phyloP scores from a whole-genome alignment of 495 filamentous ascomycete genomes.

The Xylaria curta region DNA sequence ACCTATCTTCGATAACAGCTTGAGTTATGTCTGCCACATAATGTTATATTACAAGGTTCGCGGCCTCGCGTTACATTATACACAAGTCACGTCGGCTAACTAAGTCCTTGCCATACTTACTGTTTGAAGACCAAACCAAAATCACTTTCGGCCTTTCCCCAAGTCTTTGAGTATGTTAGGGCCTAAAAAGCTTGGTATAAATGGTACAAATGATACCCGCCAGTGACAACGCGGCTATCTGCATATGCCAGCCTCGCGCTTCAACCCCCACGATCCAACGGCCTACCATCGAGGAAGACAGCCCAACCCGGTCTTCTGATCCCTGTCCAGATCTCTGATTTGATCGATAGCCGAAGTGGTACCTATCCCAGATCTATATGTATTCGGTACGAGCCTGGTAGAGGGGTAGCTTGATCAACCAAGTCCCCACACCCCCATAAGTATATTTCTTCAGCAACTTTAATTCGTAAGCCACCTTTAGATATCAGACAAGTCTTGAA shows the following conservation, averaged over 20 bases:
- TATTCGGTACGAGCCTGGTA: slow-evolving; percentile 15
- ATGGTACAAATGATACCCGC: slow-evolving; percentile 1
- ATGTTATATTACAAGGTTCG: not conserved
- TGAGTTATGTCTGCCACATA: not conserved
- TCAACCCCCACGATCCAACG: slow-evolving; percentile 26
- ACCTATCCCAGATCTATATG: slow-evolving; percentile 26
- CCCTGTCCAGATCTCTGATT: slow-evolving; percentile 25
- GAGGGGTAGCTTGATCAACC: slow-evolving; percentile 15
- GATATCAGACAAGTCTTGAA: not conserved
- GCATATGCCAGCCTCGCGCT: slow-evolving; percentile 28
- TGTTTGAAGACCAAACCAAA: not conserved
- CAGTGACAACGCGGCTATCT: slow-evolving; percentile 14
- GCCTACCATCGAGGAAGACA: slow-evolving; percentile 24
- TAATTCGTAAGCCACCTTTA: not conserved
- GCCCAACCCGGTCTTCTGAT: slow-evolving; percentile 22
- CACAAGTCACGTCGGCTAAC: not conserved
- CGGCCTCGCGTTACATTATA: not conserved
- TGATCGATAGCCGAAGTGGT: slow-evolving; percentile 29
- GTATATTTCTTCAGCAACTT: not conserved
- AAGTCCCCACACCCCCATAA: not conserved
- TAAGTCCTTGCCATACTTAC: not conserved
- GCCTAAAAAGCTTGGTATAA: not conserved
- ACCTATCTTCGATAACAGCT: not conserved
- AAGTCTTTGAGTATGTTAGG: not conserved
- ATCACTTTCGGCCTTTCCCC: not conserved